phyloP scores from a whole-genome alignment of 257 asterid genomes.

The Mentha longifolia region DNA sequence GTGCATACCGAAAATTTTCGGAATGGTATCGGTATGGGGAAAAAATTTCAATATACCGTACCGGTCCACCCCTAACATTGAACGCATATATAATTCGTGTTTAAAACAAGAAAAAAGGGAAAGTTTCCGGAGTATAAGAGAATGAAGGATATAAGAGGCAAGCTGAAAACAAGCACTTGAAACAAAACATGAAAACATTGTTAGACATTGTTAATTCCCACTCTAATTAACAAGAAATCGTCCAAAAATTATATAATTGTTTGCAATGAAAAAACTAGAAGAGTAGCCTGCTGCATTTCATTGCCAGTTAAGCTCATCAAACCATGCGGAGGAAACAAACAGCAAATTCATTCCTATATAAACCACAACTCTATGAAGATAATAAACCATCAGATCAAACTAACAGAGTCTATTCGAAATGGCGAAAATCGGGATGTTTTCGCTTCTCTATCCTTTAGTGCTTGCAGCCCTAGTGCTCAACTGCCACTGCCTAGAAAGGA shows the following conservation, averaged over 20 bases:
- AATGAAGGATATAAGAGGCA: too few relatives aligned
- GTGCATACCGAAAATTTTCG: too few relatives aligned
- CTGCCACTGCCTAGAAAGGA: slow-evolving; percentile 44
- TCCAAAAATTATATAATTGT: neutral
- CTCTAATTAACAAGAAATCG: neutral
- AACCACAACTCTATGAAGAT: slow-evolving; percentile 5
- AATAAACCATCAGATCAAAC: slow-evolving; percentile 23
- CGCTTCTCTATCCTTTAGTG: slow-evolving; percentile 41
- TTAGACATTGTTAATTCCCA: neutral
- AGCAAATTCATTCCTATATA: neutral
- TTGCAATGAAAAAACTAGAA: neutral
- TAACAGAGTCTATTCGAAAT: neutral
- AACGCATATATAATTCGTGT: too few relatives aligned
- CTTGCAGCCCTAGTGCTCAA: slow-evolving; percentile 40
- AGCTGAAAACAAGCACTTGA: too few relatives aligned
- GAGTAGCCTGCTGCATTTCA: neutral
- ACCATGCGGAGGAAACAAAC: slow-evolving; percentile 20
- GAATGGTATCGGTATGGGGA: too few relatives aligned
- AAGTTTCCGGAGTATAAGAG: too few relatives aligned
- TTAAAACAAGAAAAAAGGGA: too few relatives aligned
- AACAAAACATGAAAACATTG: slow-evolving; percentile 17
- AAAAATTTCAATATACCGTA: too few relatives aligned
- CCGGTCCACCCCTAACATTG: too few relatives aligned
- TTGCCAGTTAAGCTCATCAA: slow-evolving; percentile 14
- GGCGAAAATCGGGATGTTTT: slow-evolving; percentile 23